Evolutionary conservation across 306 rosid species (phyloP).

Genomic region (Lablab purpureus): DNA sequence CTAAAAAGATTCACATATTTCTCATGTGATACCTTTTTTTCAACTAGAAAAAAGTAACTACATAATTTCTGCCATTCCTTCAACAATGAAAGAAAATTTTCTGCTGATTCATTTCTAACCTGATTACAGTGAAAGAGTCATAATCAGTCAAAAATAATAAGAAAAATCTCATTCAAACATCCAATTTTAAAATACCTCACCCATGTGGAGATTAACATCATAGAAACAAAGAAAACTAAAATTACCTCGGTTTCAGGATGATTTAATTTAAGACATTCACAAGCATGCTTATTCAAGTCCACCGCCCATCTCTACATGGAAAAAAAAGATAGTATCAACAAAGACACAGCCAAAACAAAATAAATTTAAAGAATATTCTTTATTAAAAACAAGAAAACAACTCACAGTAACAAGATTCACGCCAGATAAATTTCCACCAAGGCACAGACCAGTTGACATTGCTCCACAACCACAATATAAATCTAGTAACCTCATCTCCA

Average conservation of each 20-base stretch:
- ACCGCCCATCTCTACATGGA: slow-evolving; percentile 80
- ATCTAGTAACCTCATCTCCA: slow-evolving; percentile 64
- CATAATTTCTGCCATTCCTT: slow-evolving; percentile 76
- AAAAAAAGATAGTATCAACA: neutral
- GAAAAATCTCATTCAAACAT: too few relatives aligned
- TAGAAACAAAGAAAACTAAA: neutral
- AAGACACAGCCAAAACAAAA: neutral
- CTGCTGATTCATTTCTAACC: slow-evolving; percentile 88
- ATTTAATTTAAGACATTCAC: slow-evolving; percentile 66
- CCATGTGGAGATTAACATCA: neutral
- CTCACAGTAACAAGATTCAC: slow-evolving; percentile 82
- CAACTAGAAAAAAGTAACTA: slow-evolving; percentile 51
- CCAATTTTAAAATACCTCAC: neutral
- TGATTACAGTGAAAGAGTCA: slow-evolving; percentile 28
- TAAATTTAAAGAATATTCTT: neutral
- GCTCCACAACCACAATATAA: slow-evolving; percentile 92
- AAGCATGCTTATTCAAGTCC: slow-evolving; percentile 69
- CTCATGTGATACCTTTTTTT: slow-evolving; percentile 51
- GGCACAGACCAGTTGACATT: slow-evolving; percentile 90
- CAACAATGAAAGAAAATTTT: slow-evolving; percentile 64
- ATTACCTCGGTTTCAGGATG: slow-evolving; percentile 84
- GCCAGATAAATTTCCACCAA: slow-evolving; percentile 66
- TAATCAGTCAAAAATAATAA: neutral
- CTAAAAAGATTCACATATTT: slow-evolving; percentile 49
- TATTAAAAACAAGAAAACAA: neutral